Evolutionary conservation across 2,329 filamentous ascomycete genomes (phyloP).

Genomic region (Colletotrichum kahawae): DNA sequence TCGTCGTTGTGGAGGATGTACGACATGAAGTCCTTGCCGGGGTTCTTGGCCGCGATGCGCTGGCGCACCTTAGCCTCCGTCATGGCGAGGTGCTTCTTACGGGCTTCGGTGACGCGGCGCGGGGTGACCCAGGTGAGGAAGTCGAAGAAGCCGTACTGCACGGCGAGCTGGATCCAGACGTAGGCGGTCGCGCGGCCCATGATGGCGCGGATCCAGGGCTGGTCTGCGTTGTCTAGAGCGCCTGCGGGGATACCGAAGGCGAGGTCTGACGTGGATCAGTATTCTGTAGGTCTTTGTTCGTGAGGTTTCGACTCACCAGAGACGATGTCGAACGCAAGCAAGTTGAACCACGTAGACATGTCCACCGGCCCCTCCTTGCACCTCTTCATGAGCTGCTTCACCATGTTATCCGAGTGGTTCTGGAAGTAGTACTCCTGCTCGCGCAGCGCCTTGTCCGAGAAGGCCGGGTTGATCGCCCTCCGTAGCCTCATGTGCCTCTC

Average conservation of each 20-base stretch:
- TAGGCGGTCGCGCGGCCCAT: background rate
- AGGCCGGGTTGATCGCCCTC: constrained; percentile 30
- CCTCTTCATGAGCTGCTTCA: constrained; percentile 19
- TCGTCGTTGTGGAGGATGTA: background rate
- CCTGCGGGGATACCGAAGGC: background rate
- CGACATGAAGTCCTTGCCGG: constrained; percentile 1
- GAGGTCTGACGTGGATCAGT: background rate
- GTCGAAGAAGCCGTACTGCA: background rate
- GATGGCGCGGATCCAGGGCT: background rate
- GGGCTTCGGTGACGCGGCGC: background rate
- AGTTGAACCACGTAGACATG: constrained; percentile 30
- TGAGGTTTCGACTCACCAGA: background rate
- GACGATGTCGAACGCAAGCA: constrained; percentile 30
- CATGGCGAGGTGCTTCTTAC: background rate
- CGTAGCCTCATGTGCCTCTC: constrained; percentile 25
- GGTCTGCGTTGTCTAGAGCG: background rate
- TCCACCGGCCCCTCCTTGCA: constrained; percentile 12
- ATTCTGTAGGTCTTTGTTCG: too few species aligned
- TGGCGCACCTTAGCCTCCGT: background rate
- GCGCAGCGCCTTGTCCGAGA: constrained; percentile 31
- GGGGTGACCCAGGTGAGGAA: background rate
- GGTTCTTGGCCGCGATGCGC: background rate
- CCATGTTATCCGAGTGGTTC: constrained; percentile 28
- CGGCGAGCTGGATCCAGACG: constrained; percentile 3
- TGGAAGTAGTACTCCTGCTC: constrained; percentile 32